Evolutionary conservation across 1,284 basidiomycete genomes (phyloP).

Genomic region (Fomitiporia mediterranea): DNA sequence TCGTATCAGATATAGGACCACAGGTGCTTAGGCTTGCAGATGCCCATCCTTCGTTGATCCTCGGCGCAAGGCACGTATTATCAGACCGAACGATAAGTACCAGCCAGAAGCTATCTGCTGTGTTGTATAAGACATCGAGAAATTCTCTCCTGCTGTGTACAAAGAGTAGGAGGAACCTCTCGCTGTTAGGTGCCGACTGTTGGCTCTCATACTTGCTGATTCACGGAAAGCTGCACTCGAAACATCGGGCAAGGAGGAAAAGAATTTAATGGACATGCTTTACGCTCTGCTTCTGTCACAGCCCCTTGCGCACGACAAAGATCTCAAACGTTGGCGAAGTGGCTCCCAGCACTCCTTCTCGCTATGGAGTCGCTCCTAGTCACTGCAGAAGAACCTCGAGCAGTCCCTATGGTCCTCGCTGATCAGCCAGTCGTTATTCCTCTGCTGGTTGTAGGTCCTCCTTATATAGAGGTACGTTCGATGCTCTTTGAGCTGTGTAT

Average conservation of each 20-base stretch:
- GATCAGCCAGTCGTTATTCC: slow-evolving; percentile 54
- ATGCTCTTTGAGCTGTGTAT: slow-evolving; percentile 72
- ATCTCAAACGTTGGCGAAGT: slow-evolving; percentile 65
- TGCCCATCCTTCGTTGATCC: slow-evolving; percentile 81
- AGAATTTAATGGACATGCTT: slow-evolving; percentile 59
- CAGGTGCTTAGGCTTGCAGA: slow-evolving; percentile 81
- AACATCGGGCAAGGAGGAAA: slow-evolving; percentile 41
- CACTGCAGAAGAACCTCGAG: slow-evolving; percentile 65
- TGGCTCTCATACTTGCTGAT: slow-evolving; percentile 81
- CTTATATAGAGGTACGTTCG: slow-evolving; percentile 54
- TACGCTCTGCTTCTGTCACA: slow-evolving; percentile 60
- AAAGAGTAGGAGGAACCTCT: slow-evolving; percentile 70
- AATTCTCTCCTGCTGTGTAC: slow-evolving; percentile 60
- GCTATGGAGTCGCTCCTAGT: slow-evolving; percentile 80
- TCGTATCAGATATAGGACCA: slow-evolving; percentile 62
- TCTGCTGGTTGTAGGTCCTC: slow-evolving; percentile 53
- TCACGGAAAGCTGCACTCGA: slow-evolving; percentile 50
- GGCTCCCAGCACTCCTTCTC: slow-evolving; percentile 80
- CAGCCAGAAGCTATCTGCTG: slow-evolving; percentile 58
- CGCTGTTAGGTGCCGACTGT: slow-evolving; percentile 76
- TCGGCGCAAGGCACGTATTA: slow-evolving; percentile 81
- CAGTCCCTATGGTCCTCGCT: slow-evolving; percentile 61
- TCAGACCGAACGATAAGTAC: slow-evolving; percentile 54
- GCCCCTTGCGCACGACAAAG: slow-evolving; percentile 44
- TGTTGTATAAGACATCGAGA: slow-evolving; percentile 69